A percentile compares a stretch with the other conserved stretches of the same genome.
These are phyloP conservation scores for Phialophora verrucosa DNA, from an alignment of 2,329 filamentous ascomycete genomes.

Conservation along the genomic window DNA sequence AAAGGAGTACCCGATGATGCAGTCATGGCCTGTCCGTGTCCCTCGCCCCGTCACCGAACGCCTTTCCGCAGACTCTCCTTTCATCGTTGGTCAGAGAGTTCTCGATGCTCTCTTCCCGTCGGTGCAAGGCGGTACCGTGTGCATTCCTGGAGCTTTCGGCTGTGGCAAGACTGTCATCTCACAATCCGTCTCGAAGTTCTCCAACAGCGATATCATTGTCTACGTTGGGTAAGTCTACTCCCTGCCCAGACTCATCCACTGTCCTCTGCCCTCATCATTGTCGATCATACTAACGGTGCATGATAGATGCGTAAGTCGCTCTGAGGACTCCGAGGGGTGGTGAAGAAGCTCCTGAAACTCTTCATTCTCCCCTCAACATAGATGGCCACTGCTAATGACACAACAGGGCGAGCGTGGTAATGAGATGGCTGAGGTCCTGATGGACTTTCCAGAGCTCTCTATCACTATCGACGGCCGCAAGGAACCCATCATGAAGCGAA, in stretches of 20 bases:
- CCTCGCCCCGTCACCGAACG: constrained; percentile 92
- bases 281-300: not conserved
- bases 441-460: constrained; percentile 98
- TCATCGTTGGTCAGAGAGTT: constrained; percentile 95
- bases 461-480: constrained; percentile 93
- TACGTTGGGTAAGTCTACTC: constrained; percentile 72
- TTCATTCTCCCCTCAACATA: not conserved
- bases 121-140: constrained; percentile 96
- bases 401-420: constrained; percentile 83
- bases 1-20: constrained; percentile 96
- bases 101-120: constrained; percentile 94
- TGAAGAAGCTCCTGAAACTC: not conserved
- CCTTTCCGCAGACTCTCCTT: constrained; percentile 83
- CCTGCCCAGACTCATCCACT: not conserved
- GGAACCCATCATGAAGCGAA: constrained; percentile 99
- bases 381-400: not conserved
- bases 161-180: constrained; percentile 99
- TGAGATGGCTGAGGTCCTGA: constrained; percentile 99
- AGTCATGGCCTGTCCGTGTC: constrained; percentile 96
- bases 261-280: not conserved
- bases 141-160: constrained; percentile 96
- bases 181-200: constrained; percentile 99
- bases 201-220: constrained; percentile 98
- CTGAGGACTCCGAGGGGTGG: not conserved
- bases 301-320: not conserved